Percentiles rank a stretch among this genome's conserved stretches.
Evolutionary conservation across 306 rosid genomes (phyloP).

Genomic region (Lagenaria siceraria): DNA sequence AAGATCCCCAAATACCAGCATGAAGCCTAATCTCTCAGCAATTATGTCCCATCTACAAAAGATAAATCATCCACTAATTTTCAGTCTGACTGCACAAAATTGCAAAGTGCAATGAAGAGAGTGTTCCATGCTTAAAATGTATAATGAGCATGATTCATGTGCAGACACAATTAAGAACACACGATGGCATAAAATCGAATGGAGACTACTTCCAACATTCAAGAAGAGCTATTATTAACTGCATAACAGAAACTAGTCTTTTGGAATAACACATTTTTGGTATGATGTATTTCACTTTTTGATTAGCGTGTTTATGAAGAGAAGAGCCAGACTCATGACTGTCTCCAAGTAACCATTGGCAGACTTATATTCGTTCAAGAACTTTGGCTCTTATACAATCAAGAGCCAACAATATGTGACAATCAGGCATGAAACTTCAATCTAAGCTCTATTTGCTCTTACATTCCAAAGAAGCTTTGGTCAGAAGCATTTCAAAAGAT

Average conservation of each 20-base stretch:
- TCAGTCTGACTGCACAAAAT: not conserved
- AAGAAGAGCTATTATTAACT: not conserved
- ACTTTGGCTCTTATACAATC: not conserved
- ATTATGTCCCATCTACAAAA: conserved; percentile 87
- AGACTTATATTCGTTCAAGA: not conserved
- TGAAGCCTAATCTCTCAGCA: conserved; percentile 92
- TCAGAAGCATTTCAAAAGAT: not conserved
- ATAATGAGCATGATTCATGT: not conserved
- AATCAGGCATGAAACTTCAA: not conserved
- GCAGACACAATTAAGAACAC: not conserved
- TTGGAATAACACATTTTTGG: not conserved
- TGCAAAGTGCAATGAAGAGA: not conserved
- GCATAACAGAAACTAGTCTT: not conserved
- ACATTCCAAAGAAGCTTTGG: not conserved
- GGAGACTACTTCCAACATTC: not conserved
- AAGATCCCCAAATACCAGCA: conserved; percentile 95
- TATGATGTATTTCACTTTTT: not conserved
- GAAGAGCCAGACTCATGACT: not conserved
- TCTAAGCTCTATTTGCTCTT: not conserved
- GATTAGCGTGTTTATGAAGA: not conserved
- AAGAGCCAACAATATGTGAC: not conserved
- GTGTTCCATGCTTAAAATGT: not conserved
- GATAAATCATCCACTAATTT: not conserved
- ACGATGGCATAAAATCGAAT: not conserved
- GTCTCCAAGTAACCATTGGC: not conserved